phyloP scores from a whole-genome alignment of 768 basidiomycete genomes.

The Macrolepiota dolichaula region DNA sequence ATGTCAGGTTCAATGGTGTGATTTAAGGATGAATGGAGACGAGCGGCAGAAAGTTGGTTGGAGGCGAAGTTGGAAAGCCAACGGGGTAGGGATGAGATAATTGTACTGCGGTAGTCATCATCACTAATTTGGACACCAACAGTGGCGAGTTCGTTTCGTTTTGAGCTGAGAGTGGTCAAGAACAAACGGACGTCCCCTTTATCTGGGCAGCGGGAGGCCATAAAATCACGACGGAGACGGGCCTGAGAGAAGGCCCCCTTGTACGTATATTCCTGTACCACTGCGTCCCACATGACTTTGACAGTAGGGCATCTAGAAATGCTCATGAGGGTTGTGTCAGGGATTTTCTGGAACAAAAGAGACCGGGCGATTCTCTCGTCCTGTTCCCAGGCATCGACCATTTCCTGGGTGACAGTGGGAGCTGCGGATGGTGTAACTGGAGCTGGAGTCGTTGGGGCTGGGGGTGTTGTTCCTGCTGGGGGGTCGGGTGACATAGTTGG shows the following conservation, averaged over 20 bases:
- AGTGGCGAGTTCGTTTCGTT: slow-evolving; percentile 19
- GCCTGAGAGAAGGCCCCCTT: slow-evolving; percentile 25
- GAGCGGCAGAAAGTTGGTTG: too few relatives aligned
- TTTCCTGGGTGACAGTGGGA: too few relatives aligned
- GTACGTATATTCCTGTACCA: slow-evolving; percentile 25
- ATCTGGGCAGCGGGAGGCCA: slow-evolving; percentile 15
- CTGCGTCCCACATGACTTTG: slow-evolving; percentile 31
- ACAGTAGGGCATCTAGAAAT: slow-evolving; percentile 17
- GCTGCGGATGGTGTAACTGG: neutral
- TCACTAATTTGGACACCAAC: slow-evolving; percentile 26
- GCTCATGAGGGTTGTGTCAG: too few relatives aligned
- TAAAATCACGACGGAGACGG: slow-evolving; percentile 18
- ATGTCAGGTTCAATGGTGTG: too few relatives aligned
- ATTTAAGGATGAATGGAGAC: too few relatives aligned
- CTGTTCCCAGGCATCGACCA: too few relatives aligned
- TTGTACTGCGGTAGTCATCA: too few relatives aligned
- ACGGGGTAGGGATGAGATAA: neutral
- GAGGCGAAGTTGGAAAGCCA: too few relatives aligned
- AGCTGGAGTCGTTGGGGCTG: neutral
- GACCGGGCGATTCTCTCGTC: too few relatives aligned
- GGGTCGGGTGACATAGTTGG: too few relatives aligned
- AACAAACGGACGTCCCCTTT: slow-evolving; percentile 23
- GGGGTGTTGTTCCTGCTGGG: neutral
- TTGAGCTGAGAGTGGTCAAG: slow-evolving; percentile 18
- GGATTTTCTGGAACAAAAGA: too few relatives aligned